These are phyloP conservation scores for Kwoniella heveanensis DNA, from an alignment of 768 basidiomycete genomes.

Conservation along the genomic window DNA sequence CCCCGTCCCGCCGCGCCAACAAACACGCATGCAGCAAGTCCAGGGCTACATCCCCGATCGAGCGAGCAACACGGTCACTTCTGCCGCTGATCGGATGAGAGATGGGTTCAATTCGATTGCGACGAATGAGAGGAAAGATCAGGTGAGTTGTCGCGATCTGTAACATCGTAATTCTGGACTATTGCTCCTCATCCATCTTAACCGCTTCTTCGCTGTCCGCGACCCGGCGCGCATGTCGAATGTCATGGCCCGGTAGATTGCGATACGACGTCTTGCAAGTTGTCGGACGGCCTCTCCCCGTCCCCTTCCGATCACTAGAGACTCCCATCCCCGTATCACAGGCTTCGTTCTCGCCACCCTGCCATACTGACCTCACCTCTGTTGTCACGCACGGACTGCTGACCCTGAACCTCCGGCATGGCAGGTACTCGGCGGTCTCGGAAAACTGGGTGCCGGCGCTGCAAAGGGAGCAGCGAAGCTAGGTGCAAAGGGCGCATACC, in stretches of 20 bases:
- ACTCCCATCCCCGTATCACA: no score
- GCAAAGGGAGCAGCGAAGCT: conserved; percentile 33
- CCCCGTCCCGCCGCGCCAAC: conserved; percentile 4
- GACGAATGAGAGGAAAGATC: conserved; percentile 28
- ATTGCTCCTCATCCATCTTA: no score
- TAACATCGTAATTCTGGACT: no score
- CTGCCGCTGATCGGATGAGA: conserved; percentile 22
- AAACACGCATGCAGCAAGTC: conserved; percentile 5
- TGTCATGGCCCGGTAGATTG: no score
- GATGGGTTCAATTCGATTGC: conserved; percentile 24
- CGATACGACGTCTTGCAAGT: no score
- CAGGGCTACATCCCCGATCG: conserved; percentile 27
- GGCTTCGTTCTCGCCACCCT: no score
- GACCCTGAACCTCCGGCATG: not conserved
- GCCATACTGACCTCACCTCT: no score
- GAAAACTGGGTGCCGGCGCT: conserved; percentile 23
- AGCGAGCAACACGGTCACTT: conserved; percentile 17
- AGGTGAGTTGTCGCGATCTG: conserved; percentile 18
- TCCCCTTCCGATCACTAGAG: no score
- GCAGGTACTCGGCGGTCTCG: conserved; percentile 26
- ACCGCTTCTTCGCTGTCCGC: no score
- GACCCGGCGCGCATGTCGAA: no score
- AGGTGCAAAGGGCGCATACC: conserved; percentile 25
- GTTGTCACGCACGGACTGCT: not conserved
- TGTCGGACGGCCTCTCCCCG: no score